Base-by-base conservation (phyloP, 441 rosid genomes). In the Erodium trifolium region DNA sequence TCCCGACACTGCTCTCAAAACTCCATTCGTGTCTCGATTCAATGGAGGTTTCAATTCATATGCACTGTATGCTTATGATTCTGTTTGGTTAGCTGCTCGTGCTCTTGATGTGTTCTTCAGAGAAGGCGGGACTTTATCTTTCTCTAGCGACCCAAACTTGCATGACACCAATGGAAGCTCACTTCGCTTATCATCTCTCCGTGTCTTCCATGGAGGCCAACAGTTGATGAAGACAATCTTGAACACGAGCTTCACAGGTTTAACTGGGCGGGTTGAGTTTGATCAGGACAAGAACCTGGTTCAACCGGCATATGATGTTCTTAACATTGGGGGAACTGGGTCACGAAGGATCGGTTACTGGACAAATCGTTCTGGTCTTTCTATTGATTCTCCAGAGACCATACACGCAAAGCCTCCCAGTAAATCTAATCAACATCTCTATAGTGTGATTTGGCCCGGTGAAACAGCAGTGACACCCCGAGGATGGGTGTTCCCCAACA, bases 401-500 rank as follows among this genome's bases (percentile, higher is more conserved):
- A 74, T 87, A 63, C 84, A 89, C 71, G 64, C 76, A 51, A 88
- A 85, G 76, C 88, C 83, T 39, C 71, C 84, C 16, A 88, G 84
- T 69, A 69, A 67, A 67, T 84, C 88, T 66, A 80, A 72, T 66
- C 96, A 86, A 59, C 82, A 68, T 49, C 91, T 93, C 60, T 66
- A 80, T 63, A 66, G 75, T 45, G 85, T 81, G 68, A 83, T 85
- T 75, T 93, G 97, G 97, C 99, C 96, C 0, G 99, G 99, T 45
- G 84, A 84, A 80, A 76, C 69, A 60, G 39, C 81, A 14, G 13
- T 16, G 12, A 62, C 37, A 10, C 99, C 97, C 9, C 85, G 84
- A 63, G 99, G 99, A 67, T 91, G 99, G 97, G 95, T 89, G 9
- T 91, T 93, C 79, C 92, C 97, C 4, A 77, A 89, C 80, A 91